These are phyloP conservation scores for Asterochloris erici DNA, from an alignment of 139 green algal genomes.

Conservation along the genomic window DNA sequence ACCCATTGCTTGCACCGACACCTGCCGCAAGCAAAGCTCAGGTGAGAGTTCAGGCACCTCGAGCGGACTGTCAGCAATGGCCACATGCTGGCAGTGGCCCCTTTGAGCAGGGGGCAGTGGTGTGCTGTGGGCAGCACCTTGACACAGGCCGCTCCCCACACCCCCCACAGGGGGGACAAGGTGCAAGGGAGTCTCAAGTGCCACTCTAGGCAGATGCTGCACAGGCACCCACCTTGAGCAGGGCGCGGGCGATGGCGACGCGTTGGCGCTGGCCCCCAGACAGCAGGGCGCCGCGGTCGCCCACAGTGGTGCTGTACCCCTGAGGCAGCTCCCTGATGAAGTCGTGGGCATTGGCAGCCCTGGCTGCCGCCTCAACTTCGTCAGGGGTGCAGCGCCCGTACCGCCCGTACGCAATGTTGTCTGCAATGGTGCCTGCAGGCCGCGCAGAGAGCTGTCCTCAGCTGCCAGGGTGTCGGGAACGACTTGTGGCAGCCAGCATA, in stretches of 20 bases:
- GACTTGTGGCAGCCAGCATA: no score
- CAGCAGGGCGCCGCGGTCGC: constrained; percentile 44
- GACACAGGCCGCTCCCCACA: no score
- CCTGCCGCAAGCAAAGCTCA: not conserved
- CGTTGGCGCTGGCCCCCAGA: constrained; percentile 80
- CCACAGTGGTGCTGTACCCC: constrained; percentile 61
- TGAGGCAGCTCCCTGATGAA: constrained; percentile 68
- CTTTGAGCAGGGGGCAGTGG: no score
- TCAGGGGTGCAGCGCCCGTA: constrained; percentile 24
- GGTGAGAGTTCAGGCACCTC: not conserved
- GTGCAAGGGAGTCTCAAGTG: not conserved
- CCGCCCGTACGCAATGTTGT: constrained; percentile 86
- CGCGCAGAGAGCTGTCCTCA: not conserved
- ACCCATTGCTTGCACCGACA: not conserved
- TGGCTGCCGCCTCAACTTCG: constrained; percentile 52
- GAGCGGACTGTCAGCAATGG: not conserved
- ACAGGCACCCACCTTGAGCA: constrained; percentile 40
- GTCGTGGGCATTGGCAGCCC: constrained; percentile 61
- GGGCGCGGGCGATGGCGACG: constrained; percentile 72
- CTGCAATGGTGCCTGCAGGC: constrained; percentile 64
- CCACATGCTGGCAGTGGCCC: no score
- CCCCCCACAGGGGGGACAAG: not conserved
- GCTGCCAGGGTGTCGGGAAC: no score
- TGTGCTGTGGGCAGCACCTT: no score
- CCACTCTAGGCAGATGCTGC: not conserved